These are phyloP conservation scores for Fonsecaea monophora DNA, from an alignment of 2,329 filamentous ascomycete species.

Conservation along the genomic window DNA sequence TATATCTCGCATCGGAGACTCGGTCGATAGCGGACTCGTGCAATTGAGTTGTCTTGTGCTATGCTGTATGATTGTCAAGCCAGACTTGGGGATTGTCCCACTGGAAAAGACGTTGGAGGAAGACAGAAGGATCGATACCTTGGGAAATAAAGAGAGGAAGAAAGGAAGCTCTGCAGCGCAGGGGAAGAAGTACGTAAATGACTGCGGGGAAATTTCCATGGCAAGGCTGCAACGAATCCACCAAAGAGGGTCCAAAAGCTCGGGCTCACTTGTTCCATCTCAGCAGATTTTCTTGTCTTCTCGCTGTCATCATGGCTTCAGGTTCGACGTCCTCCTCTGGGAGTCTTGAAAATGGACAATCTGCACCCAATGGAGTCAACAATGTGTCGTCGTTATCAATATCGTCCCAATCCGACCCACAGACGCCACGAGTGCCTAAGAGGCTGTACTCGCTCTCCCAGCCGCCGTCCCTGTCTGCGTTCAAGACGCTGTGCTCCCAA, in stretches of 20 bases:
- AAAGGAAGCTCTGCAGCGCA: neutral
- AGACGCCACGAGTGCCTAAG: slow-evolving; percentile 12
- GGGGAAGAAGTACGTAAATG: neutral
- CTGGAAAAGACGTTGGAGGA: neutral
- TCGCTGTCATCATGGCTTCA: neutral
- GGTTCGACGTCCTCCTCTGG: neutral
- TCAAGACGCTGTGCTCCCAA: slow-evolving; percentile 55
- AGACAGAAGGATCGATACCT: neutral
- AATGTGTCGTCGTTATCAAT: neutral
- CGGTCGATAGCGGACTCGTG: too few relatives aligned
- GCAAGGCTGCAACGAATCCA: neutral
- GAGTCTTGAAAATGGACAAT: neutral
- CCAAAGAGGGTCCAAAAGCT: neutral
- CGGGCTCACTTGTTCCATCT: too few relatives aligned
- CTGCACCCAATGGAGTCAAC: neutral
- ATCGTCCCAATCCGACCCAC: neutral
- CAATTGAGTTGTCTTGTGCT: too few relatives aligned
- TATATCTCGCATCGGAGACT: too few relatives aligned
- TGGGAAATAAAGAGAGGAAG: too few relatives aligned
- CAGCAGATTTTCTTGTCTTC: too few relatives aligned
- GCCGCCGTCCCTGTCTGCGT: slow-evolving; percentile 51
- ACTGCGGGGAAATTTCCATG: neutral
- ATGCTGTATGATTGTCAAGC: too few relatives aligned
- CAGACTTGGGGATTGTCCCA: too few relatives aligned
- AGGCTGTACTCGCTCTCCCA: slow-evolving; percentile 35